phyloP scores from a whole-genome alignment of 2,329 filamentous ascomycete species.

The Trichophyton verrucosum region DNA sequence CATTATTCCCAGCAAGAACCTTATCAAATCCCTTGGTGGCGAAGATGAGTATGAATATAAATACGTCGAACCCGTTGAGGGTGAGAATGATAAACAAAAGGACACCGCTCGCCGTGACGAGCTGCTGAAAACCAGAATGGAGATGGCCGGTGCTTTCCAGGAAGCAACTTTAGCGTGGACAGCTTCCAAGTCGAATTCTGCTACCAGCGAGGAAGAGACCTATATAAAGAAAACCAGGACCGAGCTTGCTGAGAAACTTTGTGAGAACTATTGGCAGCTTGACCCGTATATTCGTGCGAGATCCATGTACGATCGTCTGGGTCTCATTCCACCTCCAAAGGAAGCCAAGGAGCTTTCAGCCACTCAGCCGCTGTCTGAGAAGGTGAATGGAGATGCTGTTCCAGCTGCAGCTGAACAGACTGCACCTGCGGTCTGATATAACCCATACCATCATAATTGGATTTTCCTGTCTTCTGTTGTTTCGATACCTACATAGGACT shows the following conservation, averaged over 20 bases:
- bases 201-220: conserved; percentile 29
- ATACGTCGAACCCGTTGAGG: conserved; percentile 62
- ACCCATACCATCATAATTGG: neutral
- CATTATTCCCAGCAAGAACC: conserved; percentile 58
- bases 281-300: conserved; percentile 78
- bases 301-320: conserved; percentile 71
- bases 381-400: conserved; percentile 8
- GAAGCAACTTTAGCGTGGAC: conserved; percentile 66
- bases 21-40: conserved; percentile 75
- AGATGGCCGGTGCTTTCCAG: conserved; percentile 63
- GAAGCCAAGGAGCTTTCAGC: conserved; percentile 2
- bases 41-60: conserved; percentile 72
- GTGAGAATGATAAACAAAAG: conserved; percentile 67
- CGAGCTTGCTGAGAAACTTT: conserved; percentile 50
- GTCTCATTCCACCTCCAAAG: conserved; percentile 35
- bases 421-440: neutral
- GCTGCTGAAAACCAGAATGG: conserved; percentile 51
- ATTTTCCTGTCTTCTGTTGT: neutral
- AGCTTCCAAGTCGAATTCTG: conserved; percentile 33
- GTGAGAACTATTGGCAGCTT: conserved; percentile 71
- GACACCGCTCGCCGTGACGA: conserved; percentile 51
- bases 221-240: conserved; percentile 47
- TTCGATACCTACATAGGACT: neutral
- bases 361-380: neutral
- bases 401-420: neutral